Evolutionary conservation across 1,284 basidiomycete species (phyloP).

Genomic region (Uromyces viciae-fabae): DNA sequence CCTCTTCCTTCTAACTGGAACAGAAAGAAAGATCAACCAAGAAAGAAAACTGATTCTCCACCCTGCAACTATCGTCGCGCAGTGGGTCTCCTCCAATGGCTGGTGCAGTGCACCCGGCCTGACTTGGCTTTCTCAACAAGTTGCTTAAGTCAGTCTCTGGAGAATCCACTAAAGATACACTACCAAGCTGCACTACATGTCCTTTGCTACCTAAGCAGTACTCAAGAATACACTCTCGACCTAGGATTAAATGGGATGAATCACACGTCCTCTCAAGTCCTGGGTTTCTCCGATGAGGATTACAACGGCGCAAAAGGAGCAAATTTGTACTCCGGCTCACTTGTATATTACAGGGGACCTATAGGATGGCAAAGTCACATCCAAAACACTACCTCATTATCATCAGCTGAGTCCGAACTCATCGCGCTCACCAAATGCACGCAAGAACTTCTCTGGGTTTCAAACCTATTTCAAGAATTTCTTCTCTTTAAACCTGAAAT

Average conservation of each 20-base stretch:
- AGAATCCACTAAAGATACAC: slow-evolving; percentile 54
- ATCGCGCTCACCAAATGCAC: background rate
- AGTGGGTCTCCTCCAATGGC: slow-evolving; percentile 55
- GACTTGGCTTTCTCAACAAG: slow-evolving; percentile 53
- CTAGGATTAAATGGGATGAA: background rate
- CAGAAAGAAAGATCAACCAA: background rate
- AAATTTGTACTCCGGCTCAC: background rate
- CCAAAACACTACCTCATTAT: background rate
- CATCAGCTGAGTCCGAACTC: background rate
- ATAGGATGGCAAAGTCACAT: background rate
- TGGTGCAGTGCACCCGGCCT: slow-evolving; percentile 20
- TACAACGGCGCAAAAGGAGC: background rate
- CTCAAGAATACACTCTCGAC: background rate
- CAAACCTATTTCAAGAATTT: background rate
- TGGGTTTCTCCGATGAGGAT: slow-evolving; percentile 4
- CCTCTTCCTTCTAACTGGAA: background rate
- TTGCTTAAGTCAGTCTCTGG: slow-evolving; percentile 55
- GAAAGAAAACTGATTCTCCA: background rate
- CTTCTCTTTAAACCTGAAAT: too few relatives aligned
- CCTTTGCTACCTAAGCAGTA: background rate
- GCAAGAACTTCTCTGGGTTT: slow-evolving; percentile 3
- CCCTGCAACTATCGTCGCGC: background rate
- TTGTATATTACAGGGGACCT: background rate
- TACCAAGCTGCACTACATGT: background rate
- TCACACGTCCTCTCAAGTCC: background rate